Evolutionary conservation across 306 rosid species (phyloP), one percentile per base, ranked within the genome.

Genomic region (Vigna nakashimae): DNA sequence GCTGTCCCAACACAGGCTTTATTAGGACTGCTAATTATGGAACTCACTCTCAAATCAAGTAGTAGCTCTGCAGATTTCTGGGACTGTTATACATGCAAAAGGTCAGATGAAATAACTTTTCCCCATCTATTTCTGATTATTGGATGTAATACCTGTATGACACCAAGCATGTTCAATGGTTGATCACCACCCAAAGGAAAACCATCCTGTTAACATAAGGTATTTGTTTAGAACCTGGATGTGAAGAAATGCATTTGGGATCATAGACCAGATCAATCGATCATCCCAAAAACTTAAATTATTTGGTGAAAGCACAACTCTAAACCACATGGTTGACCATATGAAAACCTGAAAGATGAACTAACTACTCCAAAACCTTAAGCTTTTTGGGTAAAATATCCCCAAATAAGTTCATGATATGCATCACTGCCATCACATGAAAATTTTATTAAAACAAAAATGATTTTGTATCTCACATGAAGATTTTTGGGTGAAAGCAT

Each of bases 11-110:
- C 66, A 78, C 90, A 88, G 71, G 96, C 92, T 84, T 86, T 87
- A 79, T 68, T 89, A 40, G 90, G 84, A 88, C 98, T 89, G 79
- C 91, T 89, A 60, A 92, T 76, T 82, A 92, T 76, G 75, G 96
- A 84, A 82, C 77, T 87, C 74, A 92, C 89, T 65, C 74, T 88
- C 84, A 87, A 84, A 87, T 95, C 98, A 75, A 95, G 92, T 59
- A 95, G 98, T 64, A 95, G 87, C 90, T 89, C 98, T 6, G 96
- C 97, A 62, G 88, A 87, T 84, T 95, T 92, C 88, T 95, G 97
- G 87, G 99, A 91, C 98, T 92, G 91, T 82, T 73, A 82, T 59
- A 66, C 38, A 79, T 69, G 76, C 72, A 83, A 81, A 71, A 65
- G 50, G 81, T 85, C 84, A 87, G 86, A 84, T 79, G 58, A 84